phyloP scores from a whole-genome alignment of 306 rosid species.

The Vigna angularis region DNA sequence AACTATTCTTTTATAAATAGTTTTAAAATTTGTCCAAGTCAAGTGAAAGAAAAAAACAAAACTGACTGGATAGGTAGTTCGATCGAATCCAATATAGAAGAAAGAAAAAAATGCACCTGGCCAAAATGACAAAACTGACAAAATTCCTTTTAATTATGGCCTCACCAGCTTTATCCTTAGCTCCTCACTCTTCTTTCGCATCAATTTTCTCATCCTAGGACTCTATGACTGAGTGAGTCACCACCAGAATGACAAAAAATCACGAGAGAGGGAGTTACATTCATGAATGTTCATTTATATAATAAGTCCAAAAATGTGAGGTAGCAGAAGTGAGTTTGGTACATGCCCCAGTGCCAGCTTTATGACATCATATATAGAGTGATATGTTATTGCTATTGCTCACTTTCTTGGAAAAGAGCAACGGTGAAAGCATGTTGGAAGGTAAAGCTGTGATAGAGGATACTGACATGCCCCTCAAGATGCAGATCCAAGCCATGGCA shows the following conservation, averaged over 20 bases:
- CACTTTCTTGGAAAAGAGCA: background rate
- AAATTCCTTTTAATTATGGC: constrained; percentile 19
- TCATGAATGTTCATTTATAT: background rate
- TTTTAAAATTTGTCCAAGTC: no score
- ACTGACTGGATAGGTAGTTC: no score
- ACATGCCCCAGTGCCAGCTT: no score
- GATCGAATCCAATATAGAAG: no score
- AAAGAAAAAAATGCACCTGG: background rate
- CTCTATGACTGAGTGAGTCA: constrained; percentile 3
- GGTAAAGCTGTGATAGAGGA: constrained; percentile 88
- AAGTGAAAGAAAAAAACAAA: no score
- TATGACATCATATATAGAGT: constrained; percentile 4
- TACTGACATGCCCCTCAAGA: constrained; percentile 92
- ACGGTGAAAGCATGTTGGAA: constrained; percentile 74
- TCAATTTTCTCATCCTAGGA: constrained; percentile 5
- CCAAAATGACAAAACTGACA: background rate
- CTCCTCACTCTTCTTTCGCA: background rate
- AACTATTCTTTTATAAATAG: no score
- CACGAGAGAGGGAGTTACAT: background rate
- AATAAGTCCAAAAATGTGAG: constrained; percentile 29
- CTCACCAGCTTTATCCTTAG: constrained; percentile 45
- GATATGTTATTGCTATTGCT: background rate
- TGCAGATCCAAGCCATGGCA: constrained; percentile 97
- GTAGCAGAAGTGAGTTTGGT: constrained; percentile 36
- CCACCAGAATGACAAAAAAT: constrained; percentile 18